phyloP scores from a whole-genome alignment of 257 asterid genomes.

The Nemophila menziesii region DNA sequence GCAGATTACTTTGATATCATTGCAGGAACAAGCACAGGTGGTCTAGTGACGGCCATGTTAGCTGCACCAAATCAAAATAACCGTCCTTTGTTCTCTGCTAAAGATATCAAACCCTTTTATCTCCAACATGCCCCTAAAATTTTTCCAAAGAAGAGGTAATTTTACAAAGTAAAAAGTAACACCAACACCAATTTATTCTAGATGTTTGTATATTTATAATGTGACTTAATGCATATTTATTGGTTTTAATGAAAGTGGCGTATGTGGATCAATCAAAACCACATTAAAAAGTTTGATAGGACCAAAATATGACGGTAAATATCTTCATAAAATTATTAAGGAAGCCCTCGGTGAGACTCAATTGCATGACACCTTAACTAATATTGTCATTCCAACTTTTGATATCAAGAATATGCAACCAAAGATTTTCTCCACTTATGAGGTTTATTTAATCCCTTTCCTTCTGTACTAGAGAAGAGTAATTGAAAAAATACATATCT shows the following conservation, averaged over 20 bases:
- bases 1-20: conserved; percentile 60
- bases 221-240: neutral
- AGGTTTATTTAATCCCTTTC: conserved; percentile 17
- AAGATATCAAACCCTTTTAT: conserved; percentile 40
- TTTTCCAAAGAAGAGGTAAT: conserved; percentile 21
- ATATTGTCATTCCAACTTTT: conserved; percentile 43
- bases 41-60: conserved; percentile 46
- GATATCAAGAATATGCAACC: conserved; percentile 41
- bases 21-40: conserved; percentile 67
- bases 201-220: too few relatives aligned
- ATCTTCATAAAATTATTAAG: conserved; percentile 23
- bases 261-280: conserved; percentile 9
- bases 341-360: conserved; percentile 26
- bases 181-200: too few relatives aligned
- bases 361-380: conserved; percentile 26
- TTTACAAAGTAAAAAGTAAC: neutral
- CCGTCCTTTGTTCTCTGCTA: conserved; percentile 44
- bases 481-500: too few relatives aligned
- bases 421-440: conserved; percentile 29
- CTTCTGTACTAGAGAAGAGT: too few relatives aligned
- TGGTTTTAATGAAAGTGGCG: conserved; percentile 17
- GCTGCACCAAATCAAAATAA: conserved; percentile 33
- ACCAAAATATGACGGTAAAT: conserved; percentile 34
- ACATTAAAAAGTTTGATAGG: conserved; percentile 10
- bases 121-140: conserved; percentile 28